Evolutionary conservation across 805 yeast genomes (phyloP).

Genomic region (Candida nonsorbophila): DNA sequence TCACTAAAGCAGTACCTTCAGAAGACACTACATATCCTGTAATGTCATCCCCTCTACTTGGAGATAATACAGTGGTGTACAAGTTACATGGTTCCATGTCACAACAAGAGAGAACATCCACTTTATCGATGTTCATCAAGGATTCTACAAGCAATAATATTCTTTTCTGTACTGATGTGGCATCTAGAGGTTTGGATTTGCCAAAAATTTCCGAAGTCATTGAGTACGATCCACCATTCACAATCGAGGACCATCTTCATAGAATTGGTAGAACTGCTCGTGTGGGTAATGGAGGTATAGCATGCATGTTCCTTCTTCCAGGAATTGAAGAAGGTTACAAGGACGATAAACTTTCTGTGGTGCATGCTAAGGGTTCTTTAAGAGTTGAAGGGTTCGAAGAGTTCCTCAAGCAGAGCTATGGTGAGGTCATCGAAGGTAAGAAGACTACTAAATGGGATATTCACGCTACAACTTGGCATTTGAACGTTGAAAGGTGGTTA

Average conservation of each 20-base stretch:
- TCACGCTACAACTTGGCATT: constrained; percentile 95
- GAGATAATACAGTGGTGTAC: constrained; percentile 39
- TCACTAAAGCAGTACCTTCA: constrained; percentile 8
- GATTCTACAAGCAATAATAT: constrained; percentile 47
- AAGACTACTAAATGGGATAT: constrained; percentile 71
- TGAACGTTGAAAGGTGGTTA: constrained; percentile 84
- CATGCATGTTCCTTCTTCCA: constrained; percentile 77
- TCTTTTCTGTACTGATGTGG: constrained; percentile 94
- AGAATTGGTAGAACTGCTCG: constrained; percentile 98
- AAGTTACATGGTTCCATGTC: constrained; percentile 88
- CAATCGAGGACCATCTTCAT: constrained; percentile 91
- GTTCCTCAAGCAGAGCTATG: constrained; percentile 28
- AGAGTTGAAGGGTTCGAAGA: constrained; percentile 29
- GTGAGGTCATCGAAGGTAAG: constrained; percentile 23
- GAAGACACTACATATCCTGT: constrained; percentile 30
- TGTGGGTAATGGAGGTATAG: constrained; percentile 83
- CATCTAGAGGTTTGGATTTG: constrained; percentile 92
- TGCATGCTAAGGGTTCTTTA: constrained; percentile 34
- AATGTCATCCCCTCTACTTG: constrained; percentile 49
- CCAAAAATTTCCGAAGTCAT: constrained; percentile 81
- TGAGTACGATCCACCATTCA: constrained; percentile 93
- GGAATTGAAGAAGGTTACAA: constrained; percentile 84
- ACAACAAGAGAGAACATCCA: constrained; percentile 77
- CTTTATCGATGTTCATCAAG: constrained; percentile 55
- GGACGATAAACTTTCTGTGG: constrained; percentile 40